Base-by-base conservation (phyloP, 2,329 filamentous ascomycete species). In the Mollisiaceae sp. region DNA sequence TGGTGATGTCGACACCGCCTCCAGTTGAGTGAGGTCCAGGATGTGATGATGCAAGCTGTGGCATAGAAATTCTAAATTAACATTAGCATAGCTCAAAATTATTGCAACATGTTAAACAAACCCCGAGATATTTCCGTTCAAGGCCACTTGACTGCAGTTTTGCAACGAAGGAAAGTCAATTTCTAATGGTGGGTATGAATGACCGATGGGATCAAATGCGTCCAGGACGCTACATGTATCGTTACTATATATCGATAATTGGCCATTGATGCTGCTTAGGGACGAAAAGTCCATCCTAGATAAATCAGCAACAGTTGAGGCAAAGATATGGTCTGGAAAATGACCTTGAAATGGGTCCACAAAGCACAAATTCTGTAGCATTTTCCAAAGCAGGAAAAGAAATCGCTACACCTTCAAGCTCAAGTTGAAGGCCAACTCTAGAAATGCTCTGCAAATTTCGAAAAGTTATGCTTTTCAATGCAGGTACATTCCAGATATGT, bases 251-350 rank as follows among this genome's bases (percentile, higher is more conserved):
- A 59, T 22, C 8, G 18, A 32, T 4, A 54, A 32, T 9, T 41
- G 12, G 4, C 22, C 14, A 4, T 18, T 11, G 6, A 41, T 8
- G 11, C 18, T n/a, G 24, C 14, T 39, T 6, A 59, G 24, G 14
- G n/a, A 58, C 4, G 61, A 38, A 54, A 56, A 60, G n/a, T 35
- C 43, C 20, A 62, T 8, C 22, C 60, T 62, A 38, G 2, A n/a
- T n/a, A 43, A 27, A 22, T 61, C 20, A 62, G 60, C 39, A n/a
- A 6, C 12, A 35, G 8, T 54, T 18, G 12, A 54, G 18, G 22
- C 6, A 15, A 8, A 27, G 3, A 39, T 43, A 8, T 20, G 20
- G n/a, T 1, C 2, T 6, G 27, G 27, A 3, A 20, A 45, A 18
- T 39, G 2, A 63, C 61, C 12, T 32, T 1, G 43, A 35, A 9